Conservation (phyloP, 2,329 filamentous ascomycete species). For the Trichoderma sp. region DNA sequence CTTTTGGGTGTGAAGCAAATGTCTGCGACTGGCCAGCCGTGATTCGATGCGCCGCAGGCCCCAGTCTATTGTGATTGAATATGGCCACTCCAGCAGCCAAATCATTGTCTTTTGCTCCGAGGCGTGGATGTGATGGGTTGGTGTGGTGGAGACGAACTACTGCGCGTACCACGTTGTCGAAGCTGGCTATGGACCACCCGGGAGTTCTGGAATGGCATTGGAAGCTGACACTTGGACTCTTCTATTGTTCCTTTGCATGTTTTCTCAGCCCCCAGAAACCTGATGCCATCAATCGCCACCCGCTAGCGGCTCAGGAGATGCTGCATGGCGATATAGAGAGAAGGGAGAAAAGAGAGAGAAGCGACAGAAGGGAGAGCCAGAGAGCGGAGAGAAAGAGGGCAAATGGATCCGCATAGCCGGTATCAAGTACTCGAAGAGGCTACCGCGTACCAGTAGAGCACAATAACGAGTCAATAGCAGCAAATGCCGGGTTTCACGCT, state of each 20-base stretch:
- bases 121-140: background rate
- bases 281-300: constrained; percentile 2
- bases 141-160: constrained; percentile 18
- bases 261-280: background rate
- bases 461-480: background rate
- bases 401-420: background rate
- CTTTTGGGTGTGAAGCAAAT: background rate
- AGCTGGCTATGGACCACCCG: background rate
- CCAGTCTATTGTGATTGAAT: background rate
- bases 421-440: background rate
- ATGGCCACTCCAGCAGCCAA: background rate
- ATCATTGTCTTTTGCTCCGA: background rate
- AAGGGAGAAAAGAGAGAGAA: background rate
- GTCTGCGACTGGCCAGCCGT: background rate
- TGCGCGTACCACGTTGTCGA: constrained; percentile 20
- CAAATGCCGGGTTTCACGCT: background rate
- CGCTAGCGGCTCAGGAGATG: background rate
- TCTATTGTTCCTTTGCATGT: background rate
- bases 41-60: background rate
- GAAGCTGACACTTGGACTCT: constrained; percentile 9
- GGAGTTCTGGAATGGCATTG: constrained; percentile 19
- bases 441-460: background rate
- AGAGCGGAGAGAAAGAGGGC: background rate
- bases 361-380: background rate
- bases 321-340: background rate